These are phyloP conservation scores for Boletus sp. DNA, from an alignment of 768 basidiomycete genomes.

Conservation along the genomic window DNA sequence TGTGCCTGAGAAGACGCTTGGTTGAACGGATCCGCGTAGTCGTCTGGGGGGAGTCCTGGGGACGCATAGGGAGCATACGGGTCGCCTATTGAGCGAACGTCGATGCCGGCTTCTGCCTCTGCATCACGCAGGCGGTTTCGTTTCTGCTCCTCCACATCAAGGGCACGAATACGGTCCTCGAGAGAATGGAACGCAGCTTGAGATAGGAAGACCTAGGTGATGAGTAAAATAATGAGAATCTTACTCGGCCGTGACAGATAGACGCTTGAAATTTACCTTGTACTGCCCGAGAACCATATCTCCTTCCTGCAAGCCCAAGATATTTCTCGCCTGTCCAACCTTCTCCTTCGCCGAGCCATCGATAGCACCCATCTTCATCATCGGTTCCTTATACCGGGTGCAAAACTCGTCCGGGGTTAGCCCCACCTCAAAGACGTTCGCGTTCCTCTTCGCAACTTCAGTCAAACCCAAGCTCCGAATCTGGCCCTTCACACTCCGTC, in stretches of 20 bases:
- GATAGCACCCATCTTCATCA: slow-evolving; percentile 53
- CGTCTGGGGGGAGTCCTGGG: slow-evolving; percentile 45
- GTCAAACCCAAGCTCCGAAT: slow-evolving; percentile 77
- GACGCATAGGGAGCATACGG: slow-evolving; percentile 77
- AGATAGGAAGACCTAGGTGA: slow-evolving; percentile 77
- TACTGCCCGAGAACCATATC: slow-evolving; percentile 82
- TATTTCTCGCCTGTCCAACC: slow-evolving; percentile 55
- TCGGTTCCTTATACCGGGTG: slow-evolving; percentile 72
- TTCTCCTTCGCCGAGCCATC: slow-evolving; percentile 61
- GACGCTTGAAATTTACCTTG: slow-evolving; percentile 54
- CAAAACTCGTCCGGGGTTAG: slow-evolving; percentile 87
- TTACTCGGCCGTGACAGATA: not conserved
- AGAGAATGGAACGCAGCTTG: slow-evolving; percentile 83
- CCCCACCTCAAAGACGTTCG: slow-evolving; percentile 74
- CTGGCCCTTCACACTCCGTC: slow-evolving; percentile 88
- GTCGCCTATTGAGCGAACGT: slow-evolving; percentile 54
- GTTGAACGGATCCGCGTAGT: slow-evolving; percentile 53
- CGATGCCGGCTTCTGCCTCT: slow-evolving; percentile 68
- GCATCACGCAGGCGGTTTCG: slow-evolving; percentile 75
- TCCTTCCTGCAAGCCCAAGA: slow-evolving; percentile 56
- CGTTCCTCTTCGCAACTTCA: slow-evolving; percentile 69
- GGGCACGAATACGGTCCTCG: slow-evolving; percentile 81
- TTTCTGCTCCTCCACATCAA: slow-evolving; percentile 85
- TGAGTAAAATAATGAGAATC: slow-evolving; percentile 3
- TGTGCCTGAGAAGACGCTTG: slow-evolving; percentile 57